Evolutionary conservation across 2,329 filamentous ascomycete species (phyloP).

Genomic region (Macroventuria anomochaeta): DNA sequence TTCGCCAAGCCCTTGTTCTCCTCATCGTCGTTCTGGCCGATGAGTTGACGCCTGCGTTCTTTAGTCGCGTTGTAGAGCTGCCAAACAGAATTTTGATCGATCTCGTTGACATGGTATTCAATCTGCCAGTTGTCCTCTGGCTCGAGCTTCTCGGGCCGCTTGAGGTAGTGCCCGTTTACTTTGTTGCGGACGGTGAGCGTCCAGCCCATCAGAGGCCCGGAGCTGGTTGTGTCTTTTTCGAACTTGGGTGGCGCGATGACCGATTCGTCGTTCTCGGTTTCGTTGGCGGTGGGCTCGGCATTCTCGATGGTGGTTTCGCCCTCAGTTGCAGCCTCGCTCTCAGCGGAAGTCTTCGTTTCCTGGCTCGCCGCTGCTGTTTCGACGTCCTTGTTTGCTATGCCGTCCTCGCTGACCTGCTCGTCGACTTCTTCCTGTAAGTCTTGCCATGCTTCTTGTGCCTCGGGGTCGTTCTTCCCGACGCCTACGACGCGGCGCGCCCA

Average conservation of each 20-base stretch:
- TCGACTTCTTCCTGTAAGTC: conserved; percentile 42
- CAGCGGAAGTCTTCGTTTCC: not conserved
- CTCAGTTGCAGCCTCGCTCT: not conserved
- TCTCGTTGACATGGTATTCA: conserved; percentile 77
- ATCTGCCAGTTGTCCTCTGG: conserved; percentile 68
- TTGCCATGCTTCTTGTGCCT: conserved; percentile 42
- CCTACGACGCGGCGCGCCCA: conserved; percentile 70
- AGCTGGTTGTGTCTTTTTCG: not conserved
- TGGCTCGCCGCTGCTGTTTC: not conserved
- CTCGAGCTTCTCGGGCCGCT: conserved; percentile 63
- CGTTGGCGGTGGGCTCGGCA: not conserved
- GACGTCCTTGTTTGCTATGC: conserved; percentile 8
- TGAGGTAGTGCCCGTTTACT: conserved; percentile 69
- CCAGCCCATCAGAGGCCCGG: conserved; percentile 67
- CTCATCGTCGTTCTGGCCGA: conserved; percentile 50
- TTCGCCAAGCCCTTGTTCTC: conserved; percentile 48
- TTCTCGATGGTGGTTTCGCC: conserved; percentile 24
- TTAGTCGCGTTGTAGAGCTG: conserved; percentile 53
- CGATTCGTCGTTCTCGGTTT: not conserved
- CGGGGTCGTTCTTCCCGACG: conserved; percentile 34
- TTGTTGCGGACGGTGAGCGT: conserved; percentile 74
- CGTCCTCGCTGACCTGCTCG: conserved; percentile 40
- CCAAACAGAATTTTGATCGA: conserved; percentile 24
- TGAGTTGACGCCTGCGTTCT: conserved; percentile 59
- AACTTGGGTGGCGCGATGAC: not conserved